Conservation (phyloP, 345 rosid species). For the Carallia brachiata region DNA sequence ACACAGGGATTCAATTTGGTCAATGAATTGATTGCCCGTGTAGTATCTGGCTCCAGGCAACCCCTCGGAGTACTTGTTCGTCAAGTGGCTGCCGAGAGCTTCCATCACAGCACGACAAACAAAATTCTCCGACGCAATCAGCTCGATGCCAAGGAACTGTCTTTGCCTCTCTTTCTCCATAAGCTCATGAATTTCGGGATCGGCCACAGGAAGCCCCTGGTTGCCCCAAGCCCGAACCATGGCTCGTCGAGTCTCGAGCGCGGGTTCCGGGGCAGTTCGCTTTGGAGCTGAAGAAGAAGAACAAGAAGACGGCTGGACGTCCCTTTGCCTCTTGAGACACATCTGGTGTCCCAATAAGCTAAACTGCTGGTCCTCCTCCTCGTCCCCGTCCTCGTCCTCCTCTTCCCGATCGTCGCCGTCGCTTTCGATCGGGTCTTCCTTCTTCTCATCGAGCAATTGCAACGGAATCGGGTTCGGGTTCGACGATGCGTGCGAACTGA, state of each 20-base stretch:
- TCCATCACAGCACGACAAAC: conserved; percentile 75
- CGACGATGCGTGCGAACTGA: conserved; percentile 26
- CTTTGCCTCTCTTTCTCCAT: conserved; percentile 69
- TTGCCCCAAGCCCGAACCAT: conserved; percentile 43
- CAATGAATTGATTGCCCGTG: conserved; percentile 69
- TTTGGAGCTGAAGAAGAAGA: conserved; percentile 17
- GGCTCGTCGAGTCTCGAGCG: conserved; percentile 33
- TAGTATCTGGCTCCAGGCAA: conserved; percentile 72
- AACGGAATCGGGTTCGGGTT: conserved; percentile 36
- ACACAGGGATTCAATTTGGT: conserved; percentile 68
- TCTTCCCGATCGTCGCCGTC: conserved; percentile 23
- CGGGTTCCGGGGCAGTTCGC: conserved; percentile 27
- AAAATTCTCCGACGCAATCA: conserved; percentile 81
- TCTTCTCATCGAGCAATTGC: conserved; percentile 38
- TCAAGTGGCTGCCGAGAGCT: conserved; percentile 72
- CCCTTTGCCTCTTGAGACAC: conserved; percentile 49
- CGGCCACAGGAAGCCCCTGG: conserved; percentile 48
- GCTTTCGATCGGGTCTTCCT: neutral
- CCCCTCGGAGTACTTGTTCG: conserved; percentile 78
- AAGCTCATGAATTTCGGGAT: conserved; percentile 52
- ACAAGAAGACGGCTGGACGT: conserved; percentile 22
- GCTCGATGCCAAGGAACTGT: conserved; percentile 61
- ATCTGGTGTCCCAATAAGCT: conserved; percentile 66
- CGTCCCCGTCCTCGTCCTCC: conserved; percentile 34
- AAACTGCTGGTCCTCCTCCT: conserved; percentile 47